Evolutionary conservation across 306 rosid genomes (phyloP), one percentile per base, ranked within the genome.

Genomic region (Prunus padus): DNA sequence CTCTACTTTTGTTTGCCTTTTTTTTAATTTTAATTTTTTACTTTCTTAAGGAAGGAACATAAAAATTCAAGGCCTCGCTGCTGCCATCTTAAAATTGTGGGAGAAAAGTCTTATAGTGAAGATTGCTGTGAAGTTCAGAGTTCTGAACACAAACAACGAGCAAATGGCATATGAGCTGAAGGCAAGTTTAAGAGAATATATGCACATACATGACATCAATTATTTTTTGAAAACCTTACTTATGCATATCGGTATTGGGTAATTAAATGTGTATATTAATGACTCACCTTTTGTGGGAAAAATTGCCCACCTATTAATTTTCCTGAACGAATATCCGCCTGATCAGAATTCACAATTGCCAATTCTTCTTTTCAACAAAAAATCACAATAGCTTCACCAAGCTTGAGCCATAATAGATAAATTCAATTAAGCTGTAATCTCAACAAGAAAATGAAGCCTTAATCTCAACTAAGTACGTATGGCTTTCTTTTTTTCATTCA

Each of bases 21-120:
- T 77, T 37, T 7, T 0, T 0, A 37, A 37, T 37, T 37, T 37
- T 7, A 37, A 37, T 37, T 7, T 37, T 80, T 33, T 67, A 50
- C 69, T 45, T 81, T 65, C 31, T 81, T 84, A 80, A 93, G 98
- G 98, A 75, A 91, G 89, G 83, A 93, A 93, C 80, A 80, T 79
- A 89, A 75, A 88, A 71, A 96, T 91, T 80, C 91, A 93, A 78
- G 98, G 98, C 81, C 86, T 91, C 69, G 95, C 98, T 61, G 84
- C 82, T 37, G 89, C 98, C 56, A 89, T 93, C 75, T 74, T 93
- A 74, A 89, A 90, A 82, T 65, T 92, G 83, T 93, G 98, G 98
- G 88, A 93, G 76, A 93, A 90, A 90, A 82, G 97, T 83, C 87
- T 76, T 30, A 71, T 89, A 63, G 97, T 77, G 20, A 93, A 93